Percentiles rank a stretch among this genome's conserved stretches.
Evolutionary conservation across 2,329 filamentous ascomycete genomes (phyloP).

Genomic region (Lizonia empirigonia): DNA sequence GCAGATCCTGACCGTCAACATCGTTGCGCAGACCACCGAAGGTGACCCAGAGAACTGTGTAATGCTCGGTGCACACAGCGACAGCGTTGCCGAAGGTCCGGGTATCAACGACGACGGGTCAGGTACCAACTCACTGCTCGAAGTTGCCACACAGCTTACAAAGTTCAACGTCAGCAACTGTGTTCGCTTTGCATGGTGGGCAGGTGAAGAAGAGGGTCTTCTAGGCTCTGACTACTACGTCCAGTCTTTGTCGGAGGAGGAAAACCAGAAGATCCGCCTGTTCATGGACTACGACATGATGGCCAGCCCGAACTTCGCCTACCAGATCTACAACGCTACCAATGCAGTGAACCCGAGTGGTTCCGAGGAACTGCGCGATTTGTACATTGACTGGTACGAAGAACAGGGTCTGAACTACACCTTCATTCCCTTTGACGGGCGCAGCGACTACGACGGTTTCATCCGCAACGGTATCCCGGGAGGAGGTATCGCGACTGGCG

Average conservation of each 20-base stretch:
- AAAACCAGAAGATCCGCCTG: constrained; percentile 49
- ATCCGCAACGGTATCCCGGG: constrained; percentile 49
- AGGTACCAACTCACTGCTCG: constrained; percentile 48
- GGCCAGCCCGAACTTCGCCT: constrained; percentile 48
- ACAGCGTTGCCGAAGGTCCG: constrained; percentile 49
- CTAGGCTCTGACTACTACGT: constrained; percentile 51
- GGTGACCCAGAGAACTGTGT: constrained; percentile 50
- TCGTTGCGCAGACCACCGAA: constrained; percentile 48
- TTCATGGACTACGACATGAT: constrained; percentile 56
- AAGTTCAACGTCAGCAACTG: constrained; percentile 49
- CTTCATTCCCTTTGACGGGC: constrained; percentile 49
- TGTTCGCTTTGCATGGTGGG: constrained; percentile 50
- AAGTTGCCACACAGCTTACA: constrained; percentile 48
- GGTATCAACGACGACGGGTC: constrained; percentile 52
- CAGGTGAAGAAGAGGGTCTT: constrained; percentile 50
- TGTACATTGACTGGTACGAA: constrained; percentile 49
- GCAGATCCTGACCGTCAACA: constrained; percentile 56
- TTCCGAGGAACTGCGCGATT: constrained; percentile 44
- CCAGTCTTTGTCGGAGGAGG: constrained; percentile 37
- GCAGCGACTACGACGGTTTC: constrained; percentile 51
- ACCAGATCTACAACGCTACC: constrained; percentile 50
- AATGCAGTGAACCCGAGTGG: constrained; percentile 46
- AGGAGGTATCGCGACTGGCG: constrained; percentile 50
- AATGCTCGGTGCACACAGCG: constrained; percentile 50
- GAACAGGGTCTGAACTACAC: constrained; percentile 46